A percentile compares a stretch with the other conserved stretches of the same genome.
Evolutionary conservation across 805 yeast species (phyloP).

Genomic region (Vanderwaltozyma yarrowii): DNA sequence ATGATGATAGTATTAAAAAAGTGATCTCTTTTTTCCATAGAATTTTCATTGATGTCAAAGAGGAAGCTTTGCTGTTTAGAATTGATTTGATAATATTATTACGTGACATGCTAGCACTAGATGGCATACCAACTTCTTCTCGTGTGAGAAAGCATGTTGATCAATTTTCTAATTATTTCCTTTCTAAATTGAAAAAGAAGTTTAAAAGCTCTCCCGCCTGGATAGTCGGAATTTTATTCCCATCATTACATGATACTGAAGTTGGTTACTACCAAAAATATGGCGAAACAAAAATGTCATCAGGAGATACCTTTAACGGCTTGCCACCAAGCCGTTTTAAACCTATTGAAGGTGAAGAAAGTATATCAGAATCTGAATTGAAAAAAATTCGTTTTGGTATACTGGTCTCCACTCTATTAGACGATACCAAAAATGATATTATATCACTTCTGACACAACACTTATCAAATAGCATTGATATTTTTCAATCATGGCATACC

Average conservation of each 20-base stretch:
- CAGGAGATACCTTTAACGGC: slow-evolving; percentile 7
- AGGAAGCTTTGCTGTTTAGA: slow-evolving; percentile 48
- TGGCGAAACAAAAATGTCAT: slow-evolving; percentile 28
- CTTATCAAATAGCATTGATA: slow-evolving; percentile 10
- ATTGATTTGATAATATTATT: slow-evolving; percentile 62
- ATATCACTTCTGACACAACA: slow-evolving; percentile 15
- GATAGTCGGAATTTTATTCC: slow-evolving; percentile 57
- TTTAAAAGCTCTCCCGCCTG: slow-evolving; percentile 42
- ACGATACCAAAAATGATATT: slow-evolving; percentile 20
- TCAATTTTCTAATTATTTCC: slow-evolving; percentile 53
- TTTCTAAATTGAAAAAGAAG: slow-evolving; percentile 45
- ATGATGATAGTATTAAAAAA: slow-evolving; percentile 47
- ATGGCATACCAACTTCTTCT: slow-evolving; percentile 38
- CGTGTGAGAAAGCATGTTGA: slow-evolving; percentile 49
- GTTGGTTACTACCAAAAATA: slow-evolving; percentile 36
- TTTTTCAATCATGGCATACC: slow-evolving; percentile 11
- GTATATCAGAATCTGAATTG: slow-evolving; percentile 13
- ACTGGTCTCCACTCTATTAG: slow-evolving; percentile 25
- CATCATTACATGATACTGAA: slow-evolving; percentile 39
- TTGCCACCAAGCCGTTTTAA: slow-evolving; percentile 19
- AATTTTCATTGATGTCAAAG: slow-evolving; percentile 53
- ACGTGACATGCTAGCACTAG: slow-evolving; percentile 42
- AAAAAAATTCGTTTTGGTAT: slow-evolving; percentile 24
- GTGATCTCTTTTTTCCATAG: slow-evolving; percentile 64
- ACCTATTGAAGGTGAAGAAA: slow-evolving; percentile 15